A percentile compares a stretch with the other conserved stretches of the same genome.
These are phyloP conservation scores for Hordeum marinum DNA, from an alignment of 176 grass and related monocot species.

Conservation along the genomic window DNA sequence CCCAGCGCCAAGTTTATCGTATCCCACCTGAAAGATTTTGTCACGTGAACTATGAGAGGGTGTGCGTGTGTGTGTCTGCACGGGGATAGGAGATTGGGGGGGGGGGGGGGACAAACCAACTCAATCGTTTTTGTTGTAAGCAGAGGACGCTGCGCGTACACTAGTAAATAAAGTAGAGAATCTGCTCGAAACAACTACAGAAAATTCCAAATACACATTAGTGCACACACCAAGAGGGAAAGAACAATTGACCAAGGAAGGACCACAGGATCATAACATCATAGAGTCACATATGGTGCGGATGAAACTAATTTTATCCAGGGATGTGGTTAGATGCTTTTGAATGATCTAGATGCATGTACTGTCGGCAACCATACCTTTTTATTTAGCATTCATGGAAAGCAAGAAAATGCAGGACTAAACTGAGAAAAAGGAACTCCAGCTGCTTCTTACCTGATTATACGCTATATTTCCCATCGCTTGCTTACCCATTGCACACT, in stretches of 20 bases:
- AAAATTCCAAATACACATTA: slow-evolving; percentile 30
- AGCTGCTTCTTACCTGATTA: slow-evolving; percentile 68
- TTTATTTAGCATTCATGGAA: neutral
- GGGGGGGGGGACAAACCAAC: slow-evolving; percentile 56
- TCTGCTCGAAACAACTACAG: slow-evolving; percentile 80
- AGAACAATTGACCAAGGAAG: slow-evolving; percentile 1
- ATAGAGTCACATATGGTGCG: neutral
- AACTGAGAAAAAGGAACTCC: slow-evolving; percentile 14
- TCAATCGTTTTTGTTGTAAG: slow-evolving; percentile 97
- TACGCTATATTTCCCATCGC: slow-evolving; percentile 97
- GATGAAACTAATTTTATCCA: neutral
- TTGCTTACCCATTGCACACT: slow-evolving; percentile 99
- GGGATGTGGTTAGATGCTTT: neutral
- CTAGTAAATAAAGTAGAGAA: slow-evolving; percentile 81
- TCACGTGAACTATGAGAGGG: neutral
- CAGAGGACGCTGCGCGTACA: slow-evolving; percentile 88
- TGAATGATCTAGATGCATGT: slow-evolving; percentile 2
- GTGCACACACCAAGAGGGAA: slow-evolving; percentile 1
- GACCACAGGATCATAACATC: neutral
- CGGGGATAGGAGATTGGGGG: neutral
- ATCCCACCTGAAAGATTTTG: slow-evolving; percentile 62
- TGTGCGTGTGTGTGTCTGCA: neutral
- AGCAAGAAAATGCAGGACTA: slow-evolving; percentile 1
- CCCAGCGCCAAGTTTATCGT: slow-evolving; percentile 88
- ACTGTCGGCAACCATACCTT: neutral